These are phyloP conservation scores for Fraxinus pennsylvanica DNA, from an alignment of 257 asterid species.

Conservation along the genomic window DNA sequence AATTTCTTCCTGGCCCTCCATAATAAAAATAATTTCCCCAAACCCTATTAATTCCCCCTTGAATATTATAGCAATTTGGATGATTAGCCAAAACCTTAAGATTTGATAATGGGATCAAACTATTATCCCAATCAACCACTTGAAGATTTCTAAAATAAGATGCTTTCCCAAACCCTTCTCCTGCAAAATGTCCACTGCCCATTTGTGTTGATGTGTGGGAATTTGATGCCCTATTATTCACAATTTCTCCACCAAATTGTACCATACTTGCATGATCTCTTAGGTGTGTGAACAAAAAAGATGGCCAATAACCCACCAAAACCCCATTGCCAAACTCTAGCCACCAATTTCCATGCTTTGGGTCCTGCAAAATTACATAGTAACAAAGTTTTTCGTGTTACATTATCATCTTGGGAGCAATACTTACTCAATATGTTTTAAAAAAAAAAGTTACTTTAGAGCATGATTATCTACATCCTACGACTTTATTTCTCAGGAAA, in stretches of 20 bases:
- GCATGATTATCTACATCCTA: background rate
- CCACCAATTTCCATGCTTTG: conserved; percentile 72
- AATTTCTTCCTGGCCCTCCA: conserved; percentile 62
- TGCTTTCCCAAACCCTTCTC: conserved; percentile 61
- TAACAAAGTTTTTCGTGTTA: background rate
- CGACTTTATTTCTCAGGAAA: background rate
- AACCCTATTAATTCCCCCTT: conserved; percentile 48
- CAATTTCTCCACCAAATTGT: conserved; percentile 57
- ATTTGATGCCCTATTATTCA: conserved; percentile 40
- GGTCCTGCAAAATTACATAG: conserved; percentile 39
- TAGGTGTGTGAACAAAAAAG: conserved; percentile 50
- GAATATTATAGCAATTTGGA: conserved; percentile 51
- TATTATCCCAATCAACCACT: conserved; percentile 56
- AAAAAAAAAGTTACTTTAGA: background rate
- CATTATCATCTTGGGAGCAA: background rate
- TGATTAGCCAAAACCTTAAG: conserved; percentile 54
- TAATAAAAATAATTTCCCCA: conserved; percentile 62
- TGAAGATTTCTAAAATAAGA: conserved; percentile 57
- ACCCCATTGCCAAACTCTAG: conserved; percentile 55
- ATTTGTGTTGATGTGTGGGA: conserved; percentile 52
- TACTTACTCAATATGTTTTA: background rate
- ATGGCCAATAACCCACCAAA: conserved; percentile 66
- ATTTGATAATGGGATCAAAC: conserved; percentile 47
- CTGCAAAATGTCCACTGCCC: conserved; percentile 68
- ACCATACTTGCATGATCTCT: conserved; percentile 56